Base-by-base conservation (phyloP, 257 asterid genomes). In the Solanum megistacrolobum region DNA sequence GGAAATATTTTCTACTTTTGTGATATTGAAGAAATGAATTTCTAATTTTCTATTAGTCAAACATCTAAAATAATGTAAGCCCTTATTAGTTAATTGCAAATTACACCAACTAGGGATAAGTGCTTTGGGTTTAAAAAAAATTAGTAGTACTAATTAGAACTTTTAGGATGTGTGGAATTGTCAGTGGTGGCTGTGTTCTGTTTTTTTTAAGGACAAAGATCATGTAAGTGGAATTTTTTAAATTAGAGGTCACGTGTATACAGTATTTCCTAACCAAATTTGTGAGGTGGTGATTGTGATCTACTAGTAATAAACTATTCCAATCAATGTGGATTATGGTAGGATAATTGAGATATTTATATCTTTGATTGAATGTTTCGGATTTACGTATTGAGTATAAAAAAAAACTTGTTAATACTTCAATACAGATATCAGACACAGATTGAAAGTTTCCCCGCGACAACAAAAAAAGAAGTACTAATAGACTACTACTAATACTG, bases 361-460 rank as follows among this genome's bases (percentile, higher is more conserved):
- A 52, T 6, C 0, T 52, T 18, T 52, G 3, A 16, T 52, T 52
- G 7, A 18, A 6, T 0, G 0, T 58, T 3, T 7, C 2, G 0
- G 0, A 7, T 20, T 58, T 0, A 20, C 20, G 4, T 20, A 18
- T 0, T 58, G 25, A 7, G 1, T 58, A 58, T 58, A 20, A 7
- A 7, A 3, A 20, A 20, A 20, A 20, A 55, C 4, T 58, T 58
- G 11, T 20, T 20, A 20, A 58, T 4, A 18, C 2, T 55, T 0
- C 1, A 9, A 4, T n/a, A 2, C 1, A 52, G 3, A 16, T 52
- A 52, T 52, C 9, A 1, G 1, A 52, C 3, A 52, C 3, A 0
- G 0, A 16, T 5, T 52, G 3, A 16, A 52, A 43, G 3, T 6
- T 0, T 16, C 8, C 0, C 2, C 7, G 18, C 8, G 0, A 52